Conservation (phyloP, 306 rosid genomes). For the Urtica urens region DNA sequence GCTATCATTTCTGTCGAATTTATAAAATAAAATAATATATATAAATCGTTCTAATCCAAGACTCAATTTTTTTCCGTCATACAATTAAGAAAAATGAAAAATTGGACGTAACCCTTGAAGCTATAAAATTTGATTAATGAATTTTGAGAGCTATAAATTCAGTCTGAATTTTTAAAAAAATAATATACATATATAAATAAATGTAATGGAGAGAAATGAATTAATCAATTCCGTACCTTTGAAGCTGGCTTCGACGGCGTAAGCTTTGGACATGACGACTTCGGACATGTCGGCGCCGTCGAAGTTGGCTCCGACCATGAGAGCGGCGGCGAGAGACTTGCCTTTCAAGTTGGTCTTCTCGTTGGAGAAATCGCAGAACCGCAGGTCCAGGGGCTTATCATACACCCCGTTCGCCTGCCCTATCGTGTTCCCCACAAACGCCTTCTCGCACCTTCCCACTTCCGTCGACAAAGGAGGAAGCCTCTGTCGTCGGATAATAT, state of each 20-base stretch:
- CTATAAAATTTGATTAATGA: too few relatives aligned
- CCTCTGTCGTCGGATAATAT: slow-evolving; percentile 35
- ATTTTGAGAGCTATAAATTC: too few relatives aligned
- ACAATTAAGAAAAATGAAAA: too few relatives aligned
- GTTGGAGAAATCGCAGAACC: slow-evolving; percentile 75
- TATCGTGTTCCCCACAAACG: slow-evolving; percentile 80
- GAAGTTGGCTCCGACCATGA: slow-evolving; percentile 90
- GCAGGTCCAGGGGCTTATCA: slow-evolving; percentile 86
- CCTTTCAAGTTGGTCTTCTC: slow-evolving; percentile 79
- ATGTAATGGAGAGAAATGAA: too few relatives aligned
- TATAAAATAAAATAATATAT: too few relatives aligned
- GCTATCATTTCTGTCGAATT: too few relatives aligned
- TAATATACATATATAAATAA: too few relatives aligned
- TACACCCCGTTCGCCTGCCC: slow-evolving; percentile 96
- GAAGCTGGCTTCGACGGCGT: slow-evolving; percentile 85
- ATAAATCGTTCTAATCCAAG: too few relatives aligned
- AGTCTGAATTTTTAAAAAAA: too few relatives aligned
- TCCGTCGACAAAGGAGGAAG: slow-evolving; percentile 90
- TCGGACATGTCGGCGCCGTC: slow-evolving; percentile 97
- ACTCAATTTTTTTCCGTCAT: too few relatives aligned
- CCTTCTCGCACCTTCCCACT: slow-evolving; percentile 78
- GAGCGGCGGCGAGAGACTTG: slow-evolving; percentile 84
- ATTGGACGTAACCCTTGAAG: too few relatives aligned
- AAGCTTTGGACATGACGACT: slow-evolving; percentile 95
- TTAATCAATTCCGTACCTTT: slow-evolving; percentile 32